Evolutionary conservation across 768 basidiomycete genomes (phyloP).

Genomic region (Lactarius evosmus): DNA sequence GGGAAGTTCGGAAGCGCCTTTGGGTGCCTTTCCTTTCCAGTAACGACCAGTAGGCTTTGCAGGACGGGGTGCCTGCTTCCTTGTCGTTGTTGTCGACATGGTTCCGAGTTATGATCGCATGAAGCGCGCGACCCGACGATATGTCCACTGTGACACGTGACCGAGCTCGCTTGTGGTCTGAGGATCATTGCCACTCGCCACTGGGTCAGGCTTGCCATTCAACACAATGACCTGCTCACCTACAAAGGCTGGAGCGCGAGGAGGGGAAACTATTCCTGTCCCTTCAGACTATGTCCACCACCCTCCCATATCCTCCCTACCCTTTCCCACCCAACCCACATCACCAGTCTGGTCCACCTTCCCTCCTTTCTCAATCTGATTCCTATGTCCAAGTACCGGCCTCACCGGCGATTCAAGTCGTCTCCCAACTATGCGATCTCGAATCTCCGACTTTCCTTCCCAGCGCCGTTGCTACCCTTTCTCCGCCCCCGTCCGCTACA

Average conservation of each 20-base stretch:
- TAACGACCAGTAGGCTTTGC: slow-evolving; percentile 82
- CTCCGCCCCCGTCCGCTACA: background rate
- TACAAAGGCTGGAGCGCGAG: background rate
- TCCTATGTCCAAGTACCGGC: background rate
- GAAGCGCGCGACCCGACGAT: background rate
- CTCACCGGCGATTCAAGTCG: background rate
- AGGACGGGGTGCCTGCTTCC: slow-evolving; percentile 74
- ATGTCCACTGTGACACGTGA: background rate
- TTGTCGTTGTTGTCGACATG: slow-evolving; percentile 30
- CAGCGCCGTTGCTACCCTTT: background rate
- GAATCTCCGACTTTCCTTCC: background rate
- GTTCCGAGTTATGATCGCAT: background rate
- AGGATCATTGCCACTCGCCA: background rate
- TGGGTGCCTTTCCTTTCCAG: slow-evolving; percentile 88
- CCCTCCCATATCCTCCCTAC: background rate
- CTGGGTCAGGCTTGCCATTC: background rate
- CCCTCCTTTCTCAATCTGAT: background rate
- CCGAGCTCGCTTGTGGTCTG: background rate
- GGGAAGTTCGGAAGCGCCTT: slow-evolving; percentile 55
- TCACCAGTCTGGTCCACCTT: background rate
- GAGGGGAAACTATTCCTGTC: background rate
- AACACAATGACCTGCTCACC: background rate
- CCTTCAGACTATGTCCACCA: background rate
- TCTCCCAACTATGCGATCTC: background rate
- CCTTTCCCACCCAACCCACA: background rate